Conservation (phyloP, 2,329 filamentous ascomycete genomes). For the Fusarium avenaceum region DNA sequence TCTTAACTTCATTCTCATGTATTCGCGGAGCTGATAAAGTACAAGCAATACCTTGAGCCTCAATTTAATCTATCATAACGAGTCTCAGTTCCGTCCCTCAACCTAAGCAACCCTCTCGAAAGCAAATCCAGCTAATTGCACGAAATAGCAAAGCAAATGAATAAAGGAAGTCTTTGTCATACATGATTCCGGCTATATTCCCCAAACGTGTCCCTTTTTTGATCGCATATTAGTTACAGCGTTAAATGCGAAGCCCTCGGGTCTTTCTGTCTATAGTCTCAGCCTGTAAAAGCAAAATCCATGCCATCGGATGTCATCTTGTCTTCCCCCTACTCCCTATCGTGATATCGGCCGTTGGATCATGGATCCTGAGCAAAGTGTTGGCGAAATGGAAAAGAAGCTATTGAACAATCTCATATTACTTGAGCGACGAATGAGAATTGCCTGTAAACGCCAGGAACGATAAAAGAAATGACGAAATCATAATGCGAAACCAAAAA, state of each 20-base stretch:
- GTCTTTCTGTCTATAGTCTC: constrained; percentile 56
- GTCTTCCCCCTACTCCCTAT: constrained; percentile 44
- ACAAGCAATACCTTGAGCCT: constrained; percentile 30
- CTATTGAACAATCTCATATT: constrained; percentile 41
- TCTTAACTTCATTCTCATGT: neutral
- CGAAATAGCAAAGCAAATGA: constrained; percentile 42
- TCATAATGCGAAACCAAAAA: constrained; percentile 10
- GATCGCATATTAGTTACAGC: constrained; percentile 56
- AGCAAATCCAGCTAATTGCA: constrained; percentile 38
- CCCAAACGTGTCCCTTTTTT: constrained; percentile 52
- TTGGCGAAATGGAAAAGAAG: constrained; percentile 37
- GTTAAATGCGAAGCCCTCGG: constrained; percentile 49
- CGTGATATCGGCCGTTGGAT: constrained; percentile 46
- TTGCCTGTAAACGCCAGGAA: constrained; percentile 44
- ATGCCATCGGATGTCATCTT: constrained; percentile 48
- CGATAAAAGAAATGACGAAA: constrained; percentile 33
- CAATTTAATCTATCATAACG: constrained; percentile 43
- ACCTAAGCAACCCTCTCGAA: constrained; percentile 37
- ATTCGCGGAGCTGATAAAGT: constrained; percentile 11
- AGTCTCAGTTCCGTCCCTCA: constrained; percentile 39
- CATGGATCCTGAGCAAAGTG: constrained; percentile 45
- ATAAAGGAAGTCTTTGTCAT: constrained; percentile 52
- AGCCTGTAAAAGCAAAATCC: constrained; percentile 52
- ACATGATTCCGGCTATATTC: constrained; percentile 53
- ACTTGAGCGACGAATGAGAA: constrained; percentile 27